phyloP scores from a whole-genome alignment of 805 yeast genomes.

The Blastobotrys attinorum region DNA sequence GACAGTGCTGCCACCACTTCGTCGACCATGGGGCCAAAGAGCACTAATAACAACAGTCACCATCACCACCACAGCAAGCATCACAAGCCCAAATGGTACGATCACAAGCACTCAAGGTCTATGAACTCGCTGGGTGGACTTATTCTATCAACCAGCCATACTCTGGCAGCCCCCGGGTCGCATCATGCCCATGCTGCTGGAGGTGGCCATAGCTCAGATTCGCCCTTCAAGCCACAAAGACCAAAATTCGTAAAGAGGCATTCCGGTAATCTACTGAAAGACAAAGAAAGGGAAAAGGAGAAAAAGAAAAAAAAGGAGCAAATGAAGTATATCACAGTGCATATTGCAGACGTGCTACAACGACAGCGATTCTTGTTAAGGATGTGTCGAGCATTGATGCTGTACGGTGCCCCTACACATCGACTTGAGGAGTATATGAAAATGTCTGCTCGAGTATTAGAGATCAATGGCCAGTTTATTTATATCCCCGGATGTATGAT shows the following conservation, averaged over 20 bases:
- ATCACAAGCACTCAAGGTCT: constrained; percentile 18
- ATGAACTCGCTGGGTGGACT: constrained; percentile 22
- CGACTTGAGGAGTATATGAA: constrained; percentile 87
- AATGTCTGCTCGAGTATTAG: constrained; percentile 86
- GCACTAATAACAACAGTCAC: too few relatives aligned
- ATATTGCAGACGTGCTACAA: constrained; percentile 81
- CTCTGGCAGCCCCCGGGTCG: constrained; percentile 19
- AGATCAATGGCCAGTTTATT: constrained; percentile 86
- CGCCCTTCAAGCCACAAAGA: neutral
- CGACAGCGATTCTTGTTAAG: constrained; percentile 79
- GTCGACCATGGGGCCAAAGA: too few relatives aligned
- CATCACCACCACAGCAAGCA: neutral
- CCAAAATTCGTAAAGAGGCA: constrained; percentile 6
- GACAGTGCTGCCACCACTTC: neutral
- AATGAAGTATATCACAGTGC: constrained; percentile 64
- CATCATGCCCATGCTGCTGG: constrained; percentile 7
- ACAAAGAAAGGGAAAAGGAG: constrained; percentile 7
- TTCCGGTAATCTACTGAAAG: neutral
- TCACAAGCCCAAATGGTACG: constrained; percentile 26
- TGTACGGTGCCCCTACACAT: constrained; percentile 95
- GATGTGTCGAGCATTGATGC: constrained; percentile 83
- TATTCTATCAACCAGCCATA: constrained; percentile 17
- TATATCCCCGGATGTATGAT: constrained; percentile 96
- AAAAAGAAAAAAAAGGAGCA: constrained; percentile 35
- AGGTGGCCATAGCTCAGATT: neutral